Evolutionary conservation across 805 yeast species (phyloP).

Genomic region (Myxozyma neotropica): DNA sequence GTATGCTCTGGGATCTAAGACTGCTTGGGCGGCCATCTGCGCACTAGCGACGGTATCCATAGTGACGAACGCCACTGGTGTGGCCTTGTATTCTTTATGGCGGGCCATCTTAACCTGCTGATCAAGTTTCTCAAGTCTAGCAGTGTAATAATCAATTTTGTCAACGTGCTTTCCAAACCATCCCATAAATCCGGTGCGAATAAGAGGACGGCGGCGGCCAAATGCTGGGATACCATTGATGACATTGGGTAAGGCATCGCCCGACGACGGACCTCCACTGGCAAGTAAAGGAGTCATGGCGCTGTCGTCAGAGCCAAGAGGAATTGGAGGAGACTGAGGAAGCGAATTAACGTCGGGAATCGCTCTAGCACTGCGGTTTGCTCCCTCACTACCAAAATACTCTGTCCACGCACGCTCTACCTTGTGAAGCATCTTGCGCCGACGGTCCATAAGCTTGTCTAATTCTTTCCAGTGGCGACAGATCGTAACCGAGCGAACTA

Average conservation of each 20-base stretch:
- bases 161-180: slow-evolving; percentile 71
- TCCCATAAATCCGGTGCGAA: slow-evolving; percentile 63
- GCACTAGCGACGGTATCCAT: slow-evolving; percentile 95
- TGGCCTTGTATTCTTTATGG: slow-evolving; percentile 69
- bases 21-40: slow-evolving; percentile 95
- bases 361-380: slow-evolving; percentile 23
- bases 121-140: slow-evolving; percentile 69
- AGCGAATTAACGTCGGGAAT: slow-evolving; percentile 22
- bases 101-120: slow-evolving; percentile 68
- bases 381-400: slow-evolving; percentile 52
- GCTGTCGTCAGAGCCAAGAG: slow-evolving; percentile 22
- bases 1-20: slow-evolving; percentile 84
- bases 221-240: slow-evolving; percentile 13
- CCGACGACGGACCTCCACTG: slow-evolving; percentile 1
- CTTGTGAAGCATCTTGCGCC: slow-evolving; percentile 55
- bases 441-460: slow-evolving; percentile 62
- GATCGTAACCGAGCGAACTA: slow-evolving; percentile 72
- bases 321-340: slow-evolving; percentile 32
- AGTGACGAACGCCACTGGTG: slow-evolving; percentile 90
- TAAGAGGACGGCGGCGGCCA: slow-evolving; percentile 56
- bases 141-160: slow-evolving; percentile 75
- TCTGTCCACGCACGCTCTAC: slow-evolving; percentile 75
- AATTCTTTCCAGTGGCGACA: slow-evolving; percentile 86
- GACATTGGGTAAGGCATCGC: slow-evolving; percentile 20
- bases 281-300: slow-evolving; percentile 14